Evolutionary conservation across 352 stramenopile genomes (phyloP), one percentile per base, ranked within the genome.

Genomic region (Pythium plurisporium): DNA sequence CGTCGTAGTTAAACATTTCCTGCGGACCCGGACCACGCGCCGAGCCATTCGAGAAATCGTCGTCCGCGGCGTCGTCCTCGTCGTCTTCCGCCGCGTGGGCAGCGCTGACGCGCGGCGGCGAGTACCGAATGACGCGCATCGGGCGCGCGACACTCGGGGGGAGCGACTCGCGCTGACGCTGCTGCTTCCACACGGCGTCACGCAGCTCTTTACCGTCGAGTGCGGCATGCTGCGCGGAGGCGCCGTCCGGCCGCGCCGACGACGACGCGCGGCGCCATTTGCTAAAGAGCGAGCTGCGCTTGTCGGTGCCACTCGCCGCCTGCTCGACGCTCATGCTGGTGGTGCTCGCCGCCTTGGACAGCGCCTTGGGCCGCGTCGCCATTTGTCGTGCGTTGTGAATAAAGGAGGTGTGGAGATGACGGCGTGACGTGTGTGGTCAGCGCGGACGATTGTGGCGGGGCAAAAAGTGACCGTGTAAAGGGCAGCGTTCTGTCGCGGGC

Each of bases 91-190:
- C 31, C 29, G 42, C 27, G 53, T 6, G 17, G 7, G 25, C 11
- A 3, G 42, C 38, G 22, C 30, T 41, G 23, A 34, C 37, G 29
- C 51, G 36, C 34, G 49, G 37, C 22, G 60, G 60, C 3, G 45
- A 55, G 53, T 67, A 67, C 6, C 60, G 60, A 29, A 67, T 62
- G 31, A 67, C 60, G 22, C 60, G 60, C 46, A 67, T 47, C 22
- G 37, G 46, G 4, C 59, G 59, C 41, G 20, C 43, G 31, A 30
- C 23, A 0, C 25, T 22, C 22, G 30, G 47, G 8, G 52, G 17
- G 5, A n/a, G 15, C 34, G 47, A 31, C 23, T 62, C 42, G 29
- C 44, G 60, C 38, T 60, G 37, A 25, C 51, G 44, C 30, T 67
- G 60, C 46, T 67, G 60, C 47, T 53, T 54, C 60, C 60, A 67